Evolutionary conservation across 1,284 basidiomycete species (phyloP).

Genomic region (Moniliophthora roreri): DNA sequence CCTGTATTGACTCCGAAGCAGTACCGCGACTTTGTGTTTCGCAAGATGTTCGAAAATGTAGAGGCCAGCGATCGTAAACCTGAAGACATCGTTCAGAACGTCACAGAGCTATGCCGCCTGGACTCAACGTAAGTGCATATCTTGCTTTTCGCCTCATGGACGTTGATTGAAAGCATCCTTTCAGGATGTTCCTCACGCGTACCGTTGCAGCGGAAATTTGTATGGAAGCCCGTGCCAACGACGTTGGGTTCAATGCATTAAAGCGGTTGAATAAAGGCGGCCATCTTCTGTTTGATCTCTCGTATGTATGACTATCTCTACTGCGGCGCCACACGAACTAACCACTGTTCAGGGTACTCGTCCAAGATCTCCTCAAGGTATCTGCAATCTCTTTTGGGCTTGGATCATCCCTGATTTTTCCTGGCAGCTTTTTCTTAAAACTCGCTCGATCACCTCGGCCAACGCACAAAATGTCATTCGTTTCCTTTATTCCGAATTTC

Average conservation of each 20-base stretch:
- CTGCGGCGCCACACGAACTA: conserved; percentile 10
- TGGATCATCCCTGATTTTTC: conserved; percentile 1
- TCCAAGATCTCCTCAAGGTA: conserved; percentile 65
- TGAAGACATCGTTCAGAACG: conserved; percentile 66
- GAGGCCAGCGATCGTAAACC: conserved; percentile 47
- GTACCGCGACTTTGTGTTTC: conserved; percentile 80
- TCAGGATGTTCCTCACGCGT: conserved; percentile 75
- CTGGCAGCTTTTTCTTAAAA: conserved; percentile 61
- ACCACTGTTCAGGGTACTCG: conserved; percentile 42
- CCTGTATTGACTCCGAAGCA: conserved; percentile 26
- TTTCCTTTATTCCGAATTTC: conserved; percentile 63
- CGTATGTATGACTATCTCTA: conserved; percentile 35
- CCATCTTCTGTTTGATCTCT: conserved; percentile 58
- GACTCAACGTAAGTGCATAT: conserved; percentile 52
- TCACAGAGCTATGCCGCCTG: conserved; percentile 63
- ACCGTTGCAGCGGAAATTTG: conserved; percentile 78
- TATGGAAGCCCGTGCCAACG: conserved; percentile 72
- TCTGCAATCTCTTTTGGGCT: conserved; percentile 6
- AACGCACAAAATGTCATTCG: conserved; percentile 52
- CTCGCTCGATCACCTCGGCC: conserved; percentile 58
- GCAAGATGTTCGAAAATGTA: conserved; percentile 74
- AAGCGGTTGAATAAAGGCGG: conserved; percentile 63
- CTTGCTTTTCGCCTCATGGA: conserved; percentile 7
- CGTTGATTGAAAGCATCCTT: conserved; percentile 10
- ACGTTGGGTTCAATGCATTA: conserved; percentile 62